Conservation (phyloP, 768 basidiomycete genomes). For the Erythrobasidium yunnanense region DNA sequence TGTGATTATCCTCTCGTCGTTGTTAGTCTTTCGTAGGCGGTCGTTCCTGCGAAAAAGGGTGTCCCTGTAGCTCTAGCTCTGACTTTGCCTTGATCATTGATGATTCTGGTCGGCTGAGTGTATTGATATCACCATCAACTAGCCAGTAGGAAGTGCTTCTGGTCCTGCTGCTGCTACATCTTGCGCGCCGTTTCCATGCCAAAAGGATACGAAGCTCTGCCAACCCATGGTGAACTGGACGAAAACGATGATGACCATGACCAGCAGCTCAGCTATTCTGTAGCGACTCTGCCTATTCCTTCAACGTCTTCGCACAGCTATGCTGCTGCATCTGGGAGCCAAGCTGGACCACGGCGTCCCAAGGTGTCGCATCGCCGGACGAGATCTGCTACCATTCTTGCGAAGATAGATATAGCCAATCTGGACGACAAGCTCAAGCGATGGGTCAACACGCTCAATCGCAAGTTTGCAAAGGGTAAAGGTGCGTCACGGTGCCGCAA, state of each 20-base stretch:
- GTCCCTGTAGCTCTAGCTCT: no score
- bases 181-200: no score
- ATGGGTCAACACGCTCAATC: constrained; percentile 6
- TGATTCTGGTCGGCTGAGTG: no score
- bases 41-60: no score
- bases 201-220: constrained; percentile 21
- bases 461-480: constrained; percentile 17
- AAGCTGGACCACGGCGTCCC: background rate
- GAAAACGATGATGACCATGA: background rate
- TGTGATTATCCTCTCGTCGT: no score
- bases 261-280: background rate
- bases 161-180: no score
- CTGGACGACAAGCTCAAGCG: constrained; percentile 24
- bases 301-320: background rate
- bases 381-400: background rate
- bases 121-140: no score
- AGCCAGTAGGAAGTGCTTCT: no score
- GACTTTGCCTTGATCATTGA: no score
- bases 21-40: no score
- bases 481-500: background rate
- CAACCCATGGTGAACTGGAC: constrained; percentile 15
- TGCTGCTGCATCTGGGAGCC: background rate
- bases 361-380: background rate
- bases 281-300: no score
- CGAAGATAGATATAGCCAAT: background rate